phyloP scores from a whole-genome alignment of 768 basidiomycete species.

The Lyophyllum semitale region DNA sequence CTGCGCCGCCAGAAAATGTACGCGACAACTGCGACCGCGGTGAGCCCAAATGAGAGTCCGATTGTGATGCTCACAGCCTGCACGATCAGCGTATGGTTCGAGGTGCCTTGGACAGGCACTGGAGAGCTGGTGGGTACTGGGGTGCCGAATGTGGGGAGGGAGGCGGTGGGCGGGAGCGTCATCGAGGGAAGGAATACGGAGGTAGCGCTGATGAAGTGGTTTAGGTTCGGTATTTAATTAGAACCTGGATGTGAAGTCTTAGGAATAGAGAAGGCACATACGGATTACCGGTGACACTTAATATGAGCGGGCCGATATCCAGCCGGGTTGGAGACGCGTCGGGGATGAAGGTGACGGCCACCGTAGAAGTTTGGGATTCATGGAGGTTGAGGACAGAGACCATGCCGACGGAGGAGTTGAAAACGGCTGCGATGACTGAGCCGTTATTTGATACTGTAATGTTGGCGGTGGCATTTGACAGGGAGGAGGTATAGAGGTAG shows the following conservation, averaged over 20 bases:
- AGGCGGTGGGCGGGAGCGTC: conserved; percentile 35
- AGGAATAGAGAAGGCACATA: conserved; percentile 20
- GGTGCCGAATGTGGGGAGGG: conserved; percentile 30
- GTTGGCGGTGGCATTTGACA: conserved; percentile 55
- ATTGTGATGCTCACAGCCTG: conserved; percentile 28
- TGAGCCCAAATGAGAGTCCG: conserved; percentile 31
- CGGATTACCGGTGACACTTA: conserved; percentile 39
- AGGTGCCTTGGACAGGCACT: conserved; percentile 1
- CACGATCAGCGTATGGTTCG: conserved; percentile 17
- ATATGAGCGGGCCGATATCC: conserved; percentile 37
- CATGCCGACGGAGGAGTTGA: conserved; percentile 43
- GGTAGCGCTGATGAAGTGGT: conserved; percentile 15
- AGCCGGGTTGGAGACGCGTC: conserved; percentile 28
- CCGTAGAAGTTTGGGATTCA: conserved; percentile 38
- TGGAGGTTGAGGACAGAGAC: conserved; percentile 41
- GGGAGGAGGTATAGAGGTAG: conserved; percentile 41
- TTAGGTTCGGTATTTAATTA: neutral
- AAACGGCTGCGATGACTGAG: conserved; percentile 28
- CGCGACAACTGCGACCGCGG: conserved; percentile 17
- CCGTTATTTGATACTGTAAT: conserved; percentile 47
- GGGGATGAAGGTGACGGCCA: conserved; percentile 42
- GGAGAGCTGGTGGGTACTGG: conserved; percentile 2
- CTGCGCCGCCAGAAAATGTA: conserved; percentile 27
- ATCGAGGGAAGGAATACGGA: conserved; percentile 35
- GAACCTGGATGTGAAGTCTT: neutral